A percentile compares a stretch with the other conserved stretches of the same genome.
These are phyloP conservation scores for Cystobasidium ongulense DNA, from an alignment of 768 basidiomycete species.

Conservation along the genomic window DNA sequence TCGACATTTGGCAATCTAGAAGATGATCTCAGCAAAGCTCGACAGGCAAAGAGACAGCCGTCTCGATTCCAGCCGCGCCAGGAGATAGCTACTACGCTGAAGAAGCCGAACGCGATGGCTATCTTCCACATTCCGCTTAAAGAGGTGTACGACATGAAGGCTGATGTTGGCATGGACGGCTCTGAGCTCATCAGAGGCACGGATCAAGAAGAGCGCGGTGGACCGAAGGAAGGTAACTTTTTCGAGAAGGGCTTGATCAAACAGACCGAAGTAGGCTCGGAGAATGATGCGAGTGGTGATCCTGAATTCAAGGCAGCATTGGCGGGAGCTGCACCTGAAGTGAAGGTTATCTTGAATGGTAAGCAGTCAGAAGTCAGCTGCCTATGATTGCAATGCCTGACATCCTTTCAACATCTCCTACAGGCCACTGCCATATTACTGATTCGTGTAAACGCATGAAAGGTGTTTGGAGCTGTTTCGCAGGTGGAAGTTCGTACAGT, in stretches of 20 bases:
- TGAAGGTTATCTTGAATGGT: slow-evolving; percentile 63
- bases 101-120: slow-evolving; percentile 91
- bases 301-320: slow-evolving; percentile 34
- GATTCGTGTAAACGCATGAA: slow-evolving; percentile 52
- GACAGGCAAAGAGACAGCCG: not conserved
- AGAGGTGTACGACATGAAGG: slow-evolving; percentile 59
- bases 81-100: slow-evolving; percentile 49
- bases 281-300: slow-evolving; percentile 49
- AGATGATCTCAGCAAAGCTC: not conserved
- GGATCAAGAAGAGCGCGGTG: slow-evolving; percentile 34
- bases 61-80: not conserved
- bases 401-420: not conserved
- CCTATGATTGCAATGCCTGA: not conserved
- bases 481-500: slow-evolving; percentile 41
- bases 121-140: slow-evolving; percentile 95
- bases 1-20: slow-evolving; percentile 19
- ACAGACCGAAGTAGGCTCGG: slow-evolving; percentile 60
- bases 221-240: slow-evolving; percentile 34
- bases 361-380: not conserved
- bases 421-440: slow-evolving; percentile 62
- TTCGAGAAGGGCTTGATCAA: slow-evolving; percentile 70
- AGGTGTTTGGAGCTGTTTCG: slow-evolving; percentile 87
- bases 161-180: slow-evolving; percentile 61
- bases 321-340: slow-evolving; percentile 32
- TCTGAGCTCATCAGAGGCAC: slow-evolving; percentile 64